Percentiles rank a stretch among this genome's conserved stretches.
phyloP scores from a whole-genome alignment of 2,329 filamentous ascomycete species.

The Chrysoporthe austroafricana region DNA sequence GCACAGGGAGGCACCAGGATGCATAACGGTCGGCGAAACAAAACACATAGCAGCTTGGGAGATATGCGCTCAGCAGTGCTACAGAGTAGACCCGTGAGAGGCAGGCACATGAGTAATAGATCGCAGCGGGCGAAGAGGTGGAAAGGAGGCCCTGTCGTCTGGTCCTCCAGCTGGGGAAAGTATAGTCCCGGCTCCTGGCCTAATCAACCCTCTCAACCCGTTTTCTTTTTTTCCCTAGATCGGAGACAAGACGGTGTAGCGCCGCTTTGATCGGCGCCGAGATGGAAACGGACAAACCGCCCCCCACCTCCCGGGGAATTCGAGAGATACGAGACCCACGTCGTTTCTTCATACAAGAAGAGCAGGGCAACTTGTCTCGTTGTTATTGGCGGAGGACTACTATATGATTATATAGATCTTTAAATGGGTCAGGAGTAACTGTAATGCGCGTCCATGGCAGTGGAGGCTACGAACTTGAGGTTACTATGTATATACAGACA shows the following conservation, averaged over 20 bases:
- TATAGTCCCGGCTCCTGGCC: neutral
- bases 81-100: too few relatives aligned
- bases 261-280: neutral
- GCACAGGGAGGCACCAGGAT: neutral
- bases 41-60: neutral
- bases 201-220: neutral
- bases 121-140: neutral
- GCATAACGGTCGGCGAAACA: neutral
- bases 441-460: too few relatives aligned
- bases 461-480: too few relatives aligned
- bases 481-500: too few relatives aligned
- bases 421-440: too few relatives aligned
- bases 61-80: neutral
- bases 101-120: neutral
- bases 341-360: neutral
- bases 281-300: neutral
- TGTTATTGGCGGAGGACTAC: neutral
- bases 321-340: neutral
- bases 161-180: neutral
- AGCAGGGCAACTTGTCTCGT: neutral
- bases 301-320: neutral
- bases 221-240: neutral
- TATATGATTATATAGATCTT: too few relatives aligned
- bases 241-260: neutral
- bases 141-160: neutral